Base-by-base conservation (phyloP, 805 yeast species). In the Groenewaldozyma tartarivorans region DNA sequence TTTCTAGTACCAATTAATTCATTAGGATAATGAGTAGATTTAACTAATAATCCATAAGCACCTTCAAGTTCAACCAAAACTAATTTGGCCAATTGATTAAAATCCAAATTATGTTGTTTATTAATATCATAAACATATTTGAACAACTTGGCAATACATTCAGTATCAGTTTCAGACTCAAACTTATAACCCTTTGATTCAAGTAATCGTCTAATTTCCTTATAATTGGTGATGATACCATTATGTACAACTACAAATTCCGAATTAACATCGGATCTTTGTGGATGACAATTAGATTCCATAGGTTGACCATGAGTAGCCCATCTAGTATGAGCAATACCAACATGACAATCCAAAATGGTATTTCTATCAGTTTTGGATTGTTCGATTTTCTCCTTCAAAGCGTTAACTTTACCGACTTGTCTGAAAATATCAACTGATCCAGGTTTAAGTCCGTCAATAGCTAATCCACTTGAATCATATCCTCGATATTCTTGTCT, bases 311-410 rank as follows among this genome's bases (percentile, higher is more conserved):
- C 99, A 63, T 92, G 99, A 30, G 99, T 92, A 39, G 99, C 99
- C 99, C 99, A 92, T 71, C 99, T 83, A 11, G 99, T 92, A 66
- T 92, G 99, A 19, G 98, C 97, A 61, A 92, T 92, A 59, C 95
- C 98, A 46, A 79, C 87, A 60, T 92, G 98, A 61, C 81, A 77
- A 53, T 75, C 79, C 58, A 85, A 87, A 17, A 75, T 70, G 46
- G 74, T 77, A 36, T 48, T 43, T 21, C 71, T 63, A 52, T 80
- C 71, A 43, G 79, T 72, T 35, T 74, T 61, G 18, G 60, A 50
- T 37, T 57, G 56, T 36, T 58, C 59, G 38, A 65, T 55, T 50
- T 84, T 77, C 63, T 79, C 79, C 47, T 76, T 71, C 60, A 92
- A 77, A 43, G 77, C 80, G 50, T 74, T 75, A 52, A 92, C 99